Percentiles rank a stretch among this genome's conserved stretches.
Conservation (phyloP, 345 rosid genomes). For the Salix koriyanagi region DNA sequence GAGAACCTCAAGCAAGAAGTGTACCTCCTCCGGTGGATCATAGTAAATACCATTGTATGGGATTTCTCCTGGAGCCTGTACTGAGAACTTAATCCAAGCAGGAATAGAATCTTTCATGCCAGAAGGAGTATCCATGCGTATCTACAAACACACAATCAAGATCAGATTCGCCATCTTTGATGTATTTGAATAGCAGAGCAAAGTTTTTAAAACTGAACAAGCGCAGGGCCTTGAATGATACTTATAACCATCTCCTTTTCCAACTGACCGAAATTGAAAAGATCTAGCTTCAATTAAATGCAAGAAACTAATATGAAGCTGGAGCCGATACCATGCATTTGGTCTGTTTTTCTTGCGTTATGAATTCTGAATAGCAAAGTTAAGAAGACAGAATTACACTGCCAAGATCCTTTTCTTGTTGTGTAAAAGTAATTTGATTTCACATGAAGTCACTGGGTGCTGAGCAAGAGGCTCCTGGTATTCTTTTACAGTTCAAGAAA, state of each 20-base stretch:
- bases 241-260: background rate
- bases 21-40: conserved; percentile 91
- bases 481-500: conserved; percentile 2
- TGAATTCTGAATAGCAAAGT: background rate
- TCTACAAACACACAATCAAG: conserved; percentile 43
- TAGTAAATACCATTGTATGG: conserved; percentile 93
- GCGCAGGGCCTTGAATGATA: background rate
- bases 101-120: conserved; percentile 96
- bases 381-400: background rate
- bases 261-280: background rate
- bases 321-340: background rate
- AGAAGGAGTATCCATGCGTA: conserved; percentile 92
- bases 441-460: background rate
- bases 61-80: conserved; percentile 90
- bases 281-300: background rate
- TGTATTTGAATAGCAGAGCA: background rate
- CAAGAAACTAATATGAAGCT: background rate
- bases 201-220: background rate
- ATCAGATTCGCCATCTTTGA: background rate
- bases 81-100: conserved; percentile 97
- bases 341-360: background rate
- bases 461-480: background rate
- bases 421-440: background rate
- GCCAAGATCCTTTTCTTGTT: background rate
- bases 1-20: background rate